Conservation (phyloP, 192 early-diverging fungal genomes). For the Linnemannia elongata region DNA sequence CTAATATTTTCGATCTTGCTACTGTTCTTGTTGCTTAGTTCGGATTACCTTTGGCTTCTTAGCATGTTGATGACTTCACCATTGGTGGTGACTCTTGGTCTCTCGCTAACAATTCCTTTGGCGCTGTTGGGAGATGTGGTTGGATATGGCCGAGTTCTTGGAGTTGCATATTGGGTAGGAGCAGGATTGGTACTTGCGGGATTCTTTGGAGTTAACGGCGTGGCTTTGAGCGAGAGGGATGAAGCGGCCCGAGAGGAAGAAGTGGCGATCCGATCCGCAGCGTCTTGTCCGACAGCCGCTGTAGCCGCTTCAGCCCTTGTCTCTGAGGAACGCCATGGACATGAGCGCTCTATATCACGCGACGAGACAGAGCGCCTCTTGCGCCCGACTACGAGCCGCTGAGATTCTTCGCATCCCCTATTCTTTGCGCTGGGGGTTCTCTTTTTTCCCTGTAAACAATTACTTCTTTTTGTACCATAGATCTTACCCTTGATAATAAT, state of each 20-base stretch:
- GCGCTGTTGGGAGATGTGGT: constrained; percentile 73
- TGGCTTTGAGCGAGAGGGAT: constrained; percentile 53
- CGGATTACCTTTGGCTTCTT: constrained; percentile 85
- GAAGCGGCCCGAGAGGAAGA: constrained; percentile 38
- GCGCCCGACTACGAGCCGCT: neutral
- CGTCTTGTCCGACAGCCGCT: constrained; percentile 28
- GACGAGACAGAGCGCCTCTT: neutral
- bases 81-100: constrained; percentile 82
- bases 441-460: neutral
- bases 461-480: neutral
- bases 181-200: constrained; percentile 75
- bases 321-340: constrained; percentile 15
- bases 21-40: constrained; percentile 49
- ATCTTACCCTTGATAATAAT: neutral
- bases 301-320: constrained; percentile 36
- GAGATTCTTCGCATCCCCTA: neutral
- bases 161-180: constrained; percentile 71
- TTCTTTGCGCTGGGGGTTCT: no score
- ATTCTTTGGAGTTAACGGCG: constrained; percentile 75
- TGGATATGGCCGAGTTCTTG: constrained; percentile 69
- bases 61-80: constrained; percentile 88
- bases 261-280: constrained; percentile 40
- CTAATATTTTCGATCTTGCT: neutral
- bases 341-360: neutral
- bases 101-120: constrained; percentile 75